Conservation (phyloP, 1,284 basidiomycete species). For the Xerocomus minutiporus region DNA sequence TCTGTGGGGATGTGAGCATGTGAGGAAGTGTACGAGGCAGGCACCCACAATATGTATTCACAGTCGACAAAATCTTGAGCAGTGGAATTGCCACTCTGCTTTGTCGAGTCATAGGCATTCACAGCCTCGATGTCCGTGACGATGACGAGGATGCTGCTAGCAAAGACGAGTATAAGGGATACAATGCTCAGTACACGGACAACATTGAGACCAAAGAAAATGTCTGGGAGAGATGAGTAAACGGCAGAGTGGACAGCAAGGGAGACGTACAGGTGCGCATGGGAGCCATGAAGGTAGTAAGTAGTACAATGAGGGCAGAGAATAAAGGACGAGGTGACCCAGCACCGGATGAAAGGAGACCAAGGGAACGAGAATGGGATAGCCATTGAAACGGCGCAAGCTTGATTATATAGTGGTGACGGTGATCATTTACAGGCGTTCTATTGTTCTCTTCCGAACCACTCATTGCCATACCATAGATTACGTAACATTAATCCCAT, state of each 20-base stretch:
- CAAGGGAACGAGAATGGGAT: slow-evolving; percentile 9
- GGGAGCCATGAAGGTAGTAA: slow-evolving; percentile 31
- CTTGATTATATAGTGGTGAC: slow-evolving; percentile 23
- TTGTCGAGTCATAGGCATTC: slow-evolving; percentile 53
- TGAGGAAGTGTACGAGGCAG: slow-evolving; percentile 1
- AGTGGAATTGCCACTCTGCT: slow-evolving; percentile 34
- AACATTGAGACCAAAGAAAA: slow-evolving; percentile 77
- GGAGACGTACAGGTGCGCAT: slow-evolving; percentile 37
- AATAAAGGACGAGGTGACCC: slow-evolving; percentile 24
- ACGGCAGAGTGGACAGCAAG: neutral
- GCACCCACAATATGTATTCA: slow-evolving; percentile 72
- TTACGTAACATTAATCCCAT: slow-evolving; percentile 24
- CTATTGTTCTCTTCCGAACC: slow-evolving; percentile 29
- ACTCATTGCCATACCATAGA: neutral
- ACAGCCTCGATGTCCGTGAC: slow-evolving; percentile 76
- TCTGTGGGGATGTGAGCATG: slow-evolving; percentile 35
- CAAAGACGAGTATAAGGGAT: slow-evolving; percentile 71
- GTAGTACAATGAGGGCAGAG: slow-evolving; percentile 9
- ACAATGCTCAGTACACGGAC: slow-evolving; percentile 78
- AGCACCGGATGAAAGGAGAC: slow-evolving; percentile 25
- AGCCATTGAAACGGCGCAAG: neutral
- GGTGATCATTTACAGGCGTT: neutral
- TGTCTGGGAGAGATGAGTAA: slow-evolving; percentile 38
- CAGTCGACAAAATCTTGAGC: slow-evolving; percentile 45
- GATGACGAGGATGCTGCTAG: slow-evolving; percentile 78